Percentiles rank a stretch among this genome's conserved stretches.
Evolutionary conservation across 352 stramenopile genomes (phyloP).

Genomic region (Phytophthora sansomeana): DNA sequence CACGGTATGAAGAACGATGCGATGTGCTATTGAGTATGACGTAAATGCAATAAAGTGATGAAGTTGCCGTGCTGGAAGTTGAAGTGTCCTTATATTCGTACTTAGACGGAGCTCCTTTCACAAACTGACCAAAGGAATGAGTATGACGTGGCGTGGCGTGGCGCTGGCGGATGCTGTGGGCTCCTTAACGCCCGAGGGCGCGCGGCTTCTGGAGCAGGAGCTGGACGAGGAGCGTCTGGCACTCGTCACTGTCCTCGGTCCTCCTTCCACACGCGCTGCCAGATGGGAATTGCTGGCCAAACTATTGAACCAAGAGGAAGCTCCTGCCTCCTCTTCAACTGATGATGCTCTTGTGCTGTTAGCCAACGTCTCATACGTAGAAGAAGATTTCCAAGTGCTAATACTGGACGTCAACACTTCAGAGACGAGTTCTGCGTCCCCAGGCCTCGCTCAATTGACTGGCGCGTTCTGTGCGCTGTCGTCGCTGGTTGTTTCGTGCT

Average conservation of each 20-base stretch:
- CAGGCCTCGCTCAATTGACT: constrained; percentile 33
- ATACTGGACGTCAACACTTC: constrained; percentile 48
- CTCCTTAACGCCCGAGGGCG: constrained; percentile 42
- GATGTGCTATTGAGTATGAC: too few relatives aligned
- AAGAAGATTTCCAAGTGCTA: constrained; percentile 65
- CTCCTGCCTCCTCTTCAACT: background rate
- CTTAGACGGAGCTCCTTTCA: constrained; percentile 8
- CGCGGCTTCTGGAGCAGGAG: constrained; percentile 50
- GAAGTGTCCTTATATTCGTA: constrained; percentile 21
- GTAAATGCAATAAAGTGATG: too few relatives aligned
- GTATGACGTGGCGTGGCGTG: constrained; percentile 52
- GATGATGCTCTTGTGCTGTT: constrained; percentile 47
- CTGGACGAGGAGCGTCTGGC: constrained; percentile 62
- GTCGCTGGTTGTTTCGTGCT: constrained; percentile 67
- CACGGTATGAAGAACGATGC: too few relatives aligned
- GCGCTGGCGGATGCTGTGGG: constrained; percentile 49
- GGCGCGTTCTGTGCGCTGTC: constrained; percentile 65
- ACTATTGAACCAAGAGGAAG: constrained; percentile 21
- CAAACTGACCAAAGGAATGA: constrained; percentile 46
- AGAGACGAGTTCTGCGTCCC: background rate
- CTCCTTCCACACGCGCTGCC: constrained; percentile 36
- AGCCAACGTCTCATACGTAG: constrained; percentile 46
- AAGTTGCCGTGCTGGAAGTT: background rate
- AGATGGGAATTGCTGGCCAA: constrained; percentile 45
- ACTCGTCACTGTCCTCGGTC: constrained; percentile 54